Conservation (phyloP, 805 yeast species). For the Blastobotrys robertii region DNA sequence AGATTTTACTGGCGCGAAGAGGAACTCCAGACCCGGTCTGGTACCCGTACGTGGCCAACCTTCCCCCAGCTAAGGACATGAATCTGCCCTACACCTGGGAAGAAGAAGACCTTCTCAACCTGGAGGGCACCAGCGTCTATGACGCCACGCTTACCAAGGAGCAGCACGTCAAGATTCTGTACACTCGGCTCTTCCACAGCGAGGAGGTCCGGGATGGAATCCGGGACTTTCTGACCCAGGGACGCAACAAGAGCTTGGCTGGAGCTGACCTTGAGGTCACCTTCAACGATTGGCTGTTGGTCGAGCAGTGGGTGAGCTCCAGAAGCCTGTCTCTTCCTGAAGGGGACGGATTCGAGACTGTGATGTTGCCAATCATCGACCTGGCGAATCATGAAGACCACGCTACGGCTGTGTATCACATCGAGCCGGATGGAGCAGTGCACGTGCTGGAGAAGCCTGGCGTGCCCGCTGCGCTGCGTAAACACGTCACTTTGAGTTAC, state of each 20-base stretch:
- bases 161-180: slow-evolving; percentile 14
- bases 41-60: slow-evolving; percentile 17
- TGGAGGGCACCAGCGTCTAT: slow-evolving; percentile 19
- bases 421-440: slow-evolving; percentile 7
- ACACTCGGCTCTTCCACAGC: slow-evolving; percentile 13
- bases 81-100: slow-evolving; percentile 24
- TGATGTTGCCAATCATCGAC: slow-evolving; percentile 47
- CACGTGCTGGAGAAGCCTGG: slow-evolving; percentile 1
- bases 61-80: slow-evolving; percentile 22
- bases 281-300: slow-evolving; percentile 23
- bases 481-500: slow-evolving; percentile 28
- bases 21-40: slow-evolving; percentile 14
- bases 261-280: slow-evolving; percentile 6
- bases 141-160: slow-evolving; percentile 21
- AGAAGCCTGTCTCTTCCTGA: slow-evolving; percentile 25
- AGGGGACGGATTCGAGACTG: slow-evolving; percentile 21
- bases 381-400: slow-evolving; percentile 37
- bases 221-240: slow-evolving; percentile 6
- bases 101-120: slow-evolving; percentile 17
- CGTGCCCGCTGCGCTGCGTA: slow-evolving; percentile 6
- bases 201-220: slow-evolving; percentile 7
- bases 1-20: slow-evolving; percentile 9
- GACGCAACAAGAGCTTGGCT: slow-evolving; percentile 1
- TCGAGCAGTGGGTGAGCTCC: slow-evolving; percentile 30
- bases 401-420: slow-evolving; percentile 28